Conservation (phyloP, 2,329 filamentous ascomycete species). For the Hirsutella thompsonii region DNA sequence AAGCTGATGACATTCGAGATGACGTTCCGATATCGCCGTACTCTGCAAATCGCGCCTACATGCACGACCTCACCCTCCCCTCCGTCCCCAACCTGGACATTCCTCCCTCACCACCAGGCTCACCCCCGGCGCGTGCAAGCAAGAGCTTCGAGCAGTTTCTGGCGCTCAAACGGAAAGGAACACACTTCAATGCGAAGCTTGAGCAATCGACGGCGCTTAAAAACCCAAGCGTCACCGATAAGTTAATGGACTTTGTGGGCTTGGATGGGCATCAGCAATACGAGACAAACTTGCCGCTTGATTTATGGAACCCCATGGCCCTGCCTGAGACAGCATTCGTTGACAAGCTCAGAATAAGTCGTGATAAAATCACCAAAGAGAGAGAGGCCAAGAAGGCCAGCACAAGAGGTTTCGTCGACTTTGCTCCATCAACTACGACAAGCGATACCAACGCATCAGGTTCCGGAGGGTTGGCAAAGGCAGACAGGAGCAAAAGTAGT, state of each 20-base stretch:
- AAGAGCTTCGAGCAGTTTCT: conserved; percentile 65
- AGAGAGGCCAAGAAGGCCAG: conserved; percentile 27
- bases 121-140: conserved; percentile 37
- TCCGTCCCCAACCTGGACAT: conserved; percentile 60
- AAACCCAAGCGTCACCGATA: conserved; percentile 61
- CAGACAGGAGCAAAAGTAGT: conserved; percentile 20
- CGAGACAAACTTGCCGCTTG: conserved; percentile 41
- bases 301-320: conserved; percentile 43
- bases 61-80: conserved; percentile 64
- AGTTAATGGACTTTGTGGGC: conserved; percentile 56
- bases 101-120: conserved; percentile 57
- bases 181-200: conserved; percentile 69
- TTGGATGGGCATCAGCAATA: conserved; percentile 45
- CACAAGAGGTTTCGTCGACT: conserved; percentile 30
- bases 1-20: conserved; percentile 8
- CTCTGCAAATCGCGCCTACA: conserved; percentile 46
- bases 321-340: conserved; percentile 44
- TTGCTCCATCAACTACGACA: conserved; percentile 25
- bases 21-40: conserved; percentile 48
- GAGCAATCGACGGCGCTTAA: conserved; percentile 52
- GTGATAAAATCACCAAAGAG: conserved; percentile 31
- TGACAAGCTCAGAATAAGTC: conserved; percentile 33
- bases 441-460: conserved; percentile 9
- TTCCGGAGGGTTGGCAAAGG: conserved; percentile 11
- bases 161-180: conserved; percentile 59